Base-by-base conservation (phyloP, 176 grass and related monocot genomes). In the Avena atlantica region DNA sequence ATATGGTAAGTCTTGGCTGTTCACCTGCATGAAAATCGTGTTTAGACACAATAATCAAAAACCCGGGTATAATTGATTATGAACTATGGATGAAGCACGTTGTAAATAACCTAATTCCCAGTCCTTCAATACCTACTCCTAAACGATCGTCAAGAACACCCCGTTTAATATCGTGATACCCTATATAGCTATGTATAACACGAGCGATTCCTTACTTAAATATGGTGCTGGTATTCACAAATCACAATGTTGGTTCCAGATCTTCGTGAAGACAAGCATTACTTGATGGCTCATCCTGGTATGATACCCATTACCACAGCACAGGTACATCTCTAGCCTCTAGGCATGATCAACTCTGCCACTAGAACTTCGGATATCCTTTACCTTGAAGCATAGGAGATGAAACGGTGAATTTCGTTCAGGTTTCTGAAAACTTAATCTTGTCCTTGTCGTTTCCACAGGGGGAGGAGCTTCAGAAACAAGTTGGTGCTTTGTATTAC, bases 191-290 rank as follows among this genome's bases (percentile, higher is more conserved):
- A 67, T 59, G 21, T 60, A 42, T 40, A 31, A 31, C 11, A 84
- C 10, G 55, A 34, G 19, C 15, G 12, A 81, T 15, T 77, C 17
- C 49, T 61, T 70, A 77, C 12, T 81, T 60, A 45, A 62, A 37
- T 82, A 58, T 17, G 6, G 14, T 70, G 42, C 63, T 57, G 44
- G 27, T 83, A 67, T 91, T 70, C 61, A 55, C 0, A 50, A 88
- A 82, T 77, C 17, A 17, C 85, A 9, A 62, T 88, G 47, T 76
- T 84, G 47, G 62, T 59, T 85, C 8, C 71, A 99, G 97, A 99
- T 99, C 94, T 99, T 87, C 97, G 97, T 83, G 97, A 99, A 91
- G 94, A 99, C 81, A 99, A 96, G 68, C 94, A 99, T 67, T 99
- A 99, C 79, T 87, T 99, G 76, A 76, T 92, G 80, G 97, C 96